These are phyloP conservation scores for Naganishia cerealis DNA, from an alignment of 1,284 basidiomycete species.

Conservation along the genomic window DNA sequence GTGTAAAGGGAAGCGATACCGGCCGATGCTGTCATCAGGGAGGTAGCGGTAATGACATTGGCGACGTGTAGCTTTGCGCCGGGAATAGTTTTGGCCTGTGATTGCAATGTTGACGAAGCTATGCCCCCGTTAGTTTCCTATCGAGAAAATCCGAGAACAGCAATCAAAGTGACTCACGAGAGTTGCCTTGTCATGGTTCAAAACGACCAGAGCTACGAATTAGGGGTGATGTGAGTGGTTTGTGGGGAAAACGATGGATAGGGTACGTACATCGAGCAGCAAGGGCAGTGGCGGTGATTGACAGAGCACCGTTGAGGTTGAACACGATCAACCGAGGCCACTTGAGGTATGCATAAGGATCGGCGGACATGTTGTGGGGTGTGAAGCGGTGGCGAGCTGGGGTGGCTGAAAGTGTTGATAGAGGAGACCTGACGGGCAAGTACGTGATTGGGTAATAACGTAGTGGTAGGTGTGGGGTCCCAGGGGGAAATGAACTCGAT, in stretches of 20 bases:
- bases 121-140: not conserved
- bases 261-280: conserved; percentile 25
- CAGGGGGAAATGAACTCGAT: not conserved
- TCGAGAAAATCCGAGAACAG: not conserved
- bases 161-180: conserved; percentile 8
- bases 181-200: conserved; percentile 26
- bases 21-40: conserved; percentile 20
- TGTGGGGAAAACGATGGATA: too few relatives aligned
- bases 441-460: not conserved
- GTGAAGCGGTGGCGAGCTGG: not conserved
- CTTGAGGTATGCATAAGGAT: conserved; percentile 31
- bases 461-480: not conserved
- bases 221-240: too few relatives aligned
- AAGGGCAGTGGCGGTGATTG: conserved; percentile 25
- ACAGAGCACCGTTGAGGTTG: conserved; percentile 29
- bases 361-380: conserved; percentile 13
- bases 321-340: conserved; percentile 33
- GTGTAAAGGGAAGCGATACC: conserved; percentile 29
- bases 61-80: conserved; percentile 25
- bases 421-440: not conserved
- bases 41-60: conserved; percentile 27
- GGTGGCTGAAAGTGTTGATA: not conserved
- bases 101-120: not conserved
- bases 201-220: conserved; percentile 19
- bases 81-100: conserved; percentile 20